Conservation (phyloP, 2,329 filamentous ascomycete species). For the Scedosporium aurantiacum region DNA sequence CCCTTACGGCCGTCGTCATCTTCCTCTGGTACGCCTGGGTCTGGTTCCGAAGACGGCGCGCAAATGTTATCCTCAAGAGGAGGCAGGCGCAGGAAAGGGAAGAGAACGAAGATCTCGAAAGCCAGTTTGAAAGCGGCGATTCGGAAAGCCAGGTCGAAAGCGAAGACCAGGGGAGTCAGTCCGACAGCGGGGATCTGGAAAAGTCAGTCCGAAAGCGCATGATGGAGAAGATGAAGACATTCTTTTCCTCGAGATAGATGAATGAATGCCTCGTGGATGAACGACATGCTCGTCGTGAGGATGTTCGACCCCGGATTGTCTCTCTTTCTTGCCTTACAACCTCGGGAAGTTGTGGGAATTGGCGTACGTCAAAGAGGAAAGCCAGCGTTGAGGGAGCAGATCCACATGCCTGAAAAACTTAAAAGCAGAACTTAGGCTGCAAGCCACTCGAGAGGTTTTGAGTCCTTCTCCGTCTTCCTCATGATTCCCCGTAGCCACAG, state of each 20-base stretch:
- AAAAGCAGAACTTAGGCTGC: background rate
- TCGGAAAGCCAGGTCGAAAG: too few species aligned
- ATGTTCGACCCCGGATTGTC: too few species aligned
- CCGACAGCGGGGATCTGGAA: too few species aligned
- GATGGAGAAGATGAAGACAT: too few species aligned
- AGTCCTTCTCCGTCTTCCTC: background rate
- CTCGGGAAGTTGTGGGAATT: background rate
- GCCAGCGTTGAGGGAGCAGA: background rate
- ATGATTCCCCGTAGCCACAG: background rate
- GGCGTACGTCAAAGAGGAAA: background rate
- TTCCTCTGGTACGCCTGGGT: background rate
- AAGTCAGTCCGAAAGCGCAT: too few species aligned
- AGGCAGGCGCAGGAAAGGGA: background rate
- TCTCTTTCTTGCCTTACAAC: background rate
- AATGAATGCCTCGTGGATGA: too few species aligned
- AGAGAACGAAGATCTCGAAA: background rate
- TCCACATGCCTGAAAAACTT: background rate
- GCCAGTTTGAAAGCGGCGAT: background rate
- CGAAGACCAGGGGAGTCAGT: too few species aligned
- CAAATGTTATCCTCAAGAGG: background rate
- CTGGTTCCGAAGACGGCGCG: background rate
- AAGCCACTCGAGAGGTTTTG: background rate
- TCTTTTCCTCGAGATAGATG: too few species aligned
- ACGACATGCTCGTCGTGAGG: too few species aligned
- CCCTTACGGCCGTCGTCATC: background rate